Evolutionary conservation across 1,284 basidiomycete genomes (phyloP).

Genomic region (Sanguinoderma infundibulare): DNA sequence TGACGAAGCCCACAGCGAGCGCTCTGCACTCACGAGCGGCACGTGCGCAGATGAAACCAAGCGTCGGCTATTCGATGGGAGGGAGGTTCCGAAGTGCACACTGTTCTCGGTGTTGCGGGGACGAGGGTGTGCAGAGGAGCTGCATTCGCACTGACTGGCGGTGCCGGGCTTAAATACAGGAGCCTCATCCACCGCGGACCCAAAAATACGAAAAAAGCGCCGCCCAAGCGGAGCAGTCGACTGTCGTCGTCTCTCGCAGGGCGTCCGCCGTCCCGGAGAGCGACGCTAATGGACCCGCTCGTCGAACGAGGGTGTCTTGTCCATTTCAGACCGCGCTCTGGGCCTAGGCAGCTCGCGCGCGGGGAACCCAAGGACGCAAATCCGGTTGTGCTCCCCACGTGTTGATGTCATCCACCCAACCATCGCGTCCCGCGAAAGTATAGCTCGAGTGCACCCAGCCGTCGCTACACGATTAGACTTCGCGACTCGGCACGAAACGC

Average conservation of each 20-base stretch:
- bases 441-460: neutral
- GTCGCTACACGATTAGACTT: neutral
- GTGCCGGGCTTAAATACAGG: neutral
- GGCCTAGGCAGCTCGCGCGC: slow-evolving; percentile 1
- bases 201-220: slow-evolving; percentile 1
- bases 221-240: neutral
- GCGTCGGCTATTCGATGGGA: neutral
- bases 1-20: slow-evolving; percentile 1
- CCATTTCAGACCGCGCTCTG: slow-evolving; percentile 5
- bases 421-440: too few relatives aligned
- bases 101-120: neutral
- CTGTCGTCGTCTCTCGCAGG: neutral
- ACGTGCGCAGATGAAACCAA: neutral
- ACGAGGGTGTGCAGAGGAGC: neutral
- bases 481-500: neutral
- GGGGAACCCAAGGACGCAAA: slow-evolving; percentile 6
- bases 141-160: neutral
- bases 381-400: slow-evolving; percentile 16
- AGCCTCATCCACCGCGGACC: neutral
- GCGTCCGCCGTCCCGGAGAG: neutral
- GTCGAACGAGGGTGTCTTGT: slow-evolving; percentile 19
- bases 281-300: slow-evolving; percentile 15
- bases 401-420: slow-evolving; percentile 17
- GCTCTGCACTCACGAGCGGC: slow-evolving; percentile 8
- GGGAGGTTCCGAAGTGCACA: neutral